Evolutionary conservation across 352 stramenopile species (phyloP), one percentile per base, ranked within the genome.

Genomic region (Pythium vanterpoolii): DNA sequence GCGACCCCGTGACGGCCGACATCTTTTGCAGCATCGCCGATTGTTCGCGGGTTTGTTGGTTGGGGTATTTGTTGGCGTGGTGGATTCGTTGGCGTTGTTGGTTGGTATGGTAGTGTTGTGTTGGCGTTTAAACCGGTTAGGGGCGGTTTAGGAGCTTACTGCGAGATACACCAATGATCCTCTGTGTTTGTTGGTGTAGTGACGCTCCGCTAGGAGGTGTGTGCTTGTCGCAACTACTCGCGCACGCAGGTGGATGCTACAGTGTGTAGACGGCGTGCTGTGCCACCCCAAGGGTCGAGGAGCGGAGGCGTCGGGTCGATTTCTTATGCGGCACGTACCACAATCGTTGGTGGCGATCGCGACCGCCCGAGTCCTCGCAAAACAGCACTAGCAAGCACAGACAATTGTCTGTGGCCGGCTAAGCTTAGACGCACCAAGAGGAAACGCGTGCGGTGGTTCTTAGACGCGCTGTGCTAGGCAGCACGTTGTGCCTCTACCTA

Each of bases 21-120:
- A 68, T 48, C 23, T 54, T 28, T 54, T 68, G 33, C 30, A 63
- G 48, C 54, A 68, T 60, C n/a, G n/a, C n/a, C 5, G 42, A n/a
- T n/a, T 13, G 27, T 38, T 16, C 21, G n/a, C 40, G 40, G 24
- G 7, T 24, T 7, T 52, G 28, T 42, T 53, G 6, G 46, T 26
- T n/a, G n/a, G n/a, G n/a, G n/a, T n/a, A n/a, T n/a, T 36, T 30
- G 24, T 14, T 27, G 23, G n/a, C 28, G 19, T 55, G 21, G 21
- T 10, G 18, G 21, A 10, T 55, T 9, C 30, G 18, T 26, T 39
- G 38, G 27, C 8, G 13, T 40, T 52, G 19, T 39, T 7, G 24
- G 13, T 23, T 44, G n/a, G 18, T 42, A 19, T 40, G 33, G 23
- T 56, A 34, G 13, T 13, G 19, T 16, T 19, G 34, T 9, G 34